Percentiles rank a stretch among this genome's conserved stretches.
Conservation (phyloP, 495 filamentous ascomycete genomes). For the Podospora comata region DNA sequence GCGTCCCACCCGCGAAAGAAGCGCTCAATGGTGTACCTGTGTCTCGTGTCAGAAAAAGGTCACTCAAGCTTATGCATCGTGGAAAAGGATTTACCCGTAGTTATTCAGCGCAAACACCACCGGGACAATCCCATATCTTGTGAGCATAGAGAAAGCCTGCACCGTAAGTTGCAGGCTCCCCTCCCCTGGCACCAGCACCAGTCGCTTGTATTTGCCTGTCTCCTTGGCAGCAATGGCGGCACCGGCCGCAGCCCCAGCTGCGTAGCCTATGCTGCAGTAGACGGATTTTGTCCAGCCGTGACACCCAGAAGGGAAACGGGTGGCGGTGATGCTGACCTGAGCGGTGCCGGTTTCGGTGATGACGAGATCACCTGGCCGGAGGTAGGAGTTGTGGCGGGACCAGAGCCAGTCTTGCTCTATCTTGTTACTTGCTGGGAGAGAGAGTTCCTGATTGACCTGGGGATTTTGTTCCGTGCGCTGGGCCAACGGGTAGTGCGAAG, state of each 20-base stretch:
- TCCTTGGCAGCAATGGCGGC: slow-evolving; percentile 36
- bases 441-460: not conserved
- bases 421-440: slow-evolving; percentile 10
- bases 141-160: slow-evolving; percentile 36
- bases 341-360: slow-evolving; percentile 46
- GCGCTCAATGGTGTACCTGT: slow-evolving; percentile 49
- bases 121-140: slow-evolving; percentile 34
- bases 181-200: slow-evolving; percentile 41
- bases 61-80: not conserved
- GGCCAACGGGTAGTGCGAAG: slow-evolving; percentile 16
- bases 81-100: slow-evolving; percentile 28
- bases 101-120: slow-evolving; percentile 51
- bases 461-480: not conserved
- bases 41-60: not conserved
- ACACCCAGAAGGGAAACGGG: slow-evolving; percentile 29
- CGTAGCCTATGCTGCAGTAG: slow-evolving; percentile 44
- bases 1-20: slow-evolving; percentile 47
- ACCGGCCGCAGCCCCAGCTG: slow-evolving; percentile 37
- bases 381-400: slow-evolving; percentile 33
- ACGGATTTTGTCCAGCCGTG: slow-evolving; percentile 37
- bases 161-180: slow-evolving; percentile 44
- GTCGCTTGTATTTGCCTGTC: slow-evolving; percentile 24
- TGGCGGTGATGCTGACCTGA: slow-evolving; percentile 34
- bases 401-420: slow-evolving; percentile 42
- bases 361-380: slow-evolving; percentile 49